Base-by-base conservation (phyloP, 768 basidiomycete genomes). In the Trametes sanguinea region DNA sequence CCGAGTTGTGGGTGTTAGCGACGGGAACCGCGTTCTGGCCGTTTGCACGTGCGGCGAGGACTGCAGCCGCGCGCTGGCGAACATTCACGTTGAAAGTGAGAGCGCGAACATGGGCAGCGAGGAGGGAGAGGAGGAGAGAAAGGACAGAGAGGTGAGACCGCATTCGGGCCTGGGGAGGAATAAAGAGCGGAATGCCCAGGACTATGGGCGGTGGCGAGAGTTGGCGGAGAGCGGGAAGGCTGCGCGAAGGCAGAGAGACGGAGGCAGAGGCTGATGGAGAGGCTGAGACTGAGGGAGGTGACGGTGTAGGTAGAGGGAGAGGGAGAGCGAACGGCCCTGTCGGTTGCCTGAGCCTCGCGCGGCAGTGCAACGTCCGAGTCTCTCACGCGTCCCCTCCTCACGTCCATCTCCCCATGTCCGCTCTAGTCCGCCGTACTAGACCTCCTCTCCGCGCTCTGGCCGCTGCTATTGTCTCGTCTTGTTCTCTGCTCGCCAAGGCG, bases 1-100 rank as follows among this genome's bases (percentile, higher is more conserved):
- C 85, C 0, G 85, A 79, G 76, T 92, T 91, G 65, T 84, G 85
- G 0, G 82, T 85, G 74, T 92, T 88, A 29, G 75, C 75, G 30
- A 91, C 74, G 14, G 84, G 76, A 16, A 53, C 44, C 39, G 63
- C 52, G 60, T 70, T 58, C 17, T 40, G 40, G 27, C 42, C 50
- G 46, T 33, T 29, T 45, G 62, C 66, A 29, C 69, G 68, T 2
- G 62, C 54, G 33, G 58, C 55, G 22, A 62, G 62, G 48, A 43
- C 61, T 42, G 52, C 30, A 17, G 51, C 55, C 14, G 66, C 39
- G 44, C 62, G 60, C 37, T 48, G 61, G 57, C 64, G 74, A 39
- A 72, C 67, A 54, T 63, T 55, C 61, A 79, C 70, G 0, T 75
- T 72, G 45, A 80, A 67, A 44, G 65, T 72, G 42, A 75, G 37